Base-by-base conservation (phyloP, 1,139 yeast species). In the Zygosaccharomyces sapae region DNA sequence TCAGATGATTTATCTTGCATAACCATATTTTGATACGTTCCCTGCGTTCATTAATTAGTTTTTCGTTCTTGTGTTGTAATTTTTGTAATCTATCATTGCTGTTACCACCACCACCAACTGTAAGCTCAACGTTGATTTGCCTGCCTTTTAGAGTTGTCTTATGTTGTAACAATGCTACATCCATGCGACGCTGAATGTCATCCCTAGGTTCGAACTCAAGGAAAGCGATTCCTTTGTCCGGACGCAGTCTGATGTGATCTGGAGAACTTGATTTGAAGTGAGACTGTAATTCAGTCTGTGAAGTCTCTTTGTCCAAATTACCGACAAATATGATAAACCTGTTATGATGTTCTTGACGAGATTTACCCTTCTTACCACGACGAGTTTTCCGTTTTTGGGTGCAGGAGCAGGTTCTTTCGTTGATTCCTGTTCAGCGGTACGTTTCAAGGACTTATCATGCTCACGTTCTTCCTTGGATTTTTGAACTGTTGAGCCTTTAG, bases 31-130 rank as follows among this genome's bases (percentile, higher is more conserved):
- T 59, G 55, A 77, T 70, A 60, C 79, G 76, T 19, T 70, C 74
- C 53, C 69, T 79, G 66, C 86, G 74, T 57, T 88, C 94, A 35
- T 74, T 81, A 37, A 75, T 74, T 55, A 88, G 70, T 59, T 83
- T 83, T 44, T 79, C 85, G 65, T 90, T 89, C 74, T 92, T 90
- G 45, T 77, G 79, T 62, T 79, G 79, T 58, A 92, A 76, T 69
- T 92, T 92, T 42, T 77, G 76, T 49, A 79, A 63, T 57, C 98
- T 74, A 34, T 72, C 74, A 47, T 76, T 74, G 5, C 95, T 82
- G 66, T 90, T 90, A 44, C 98, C 98, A 38, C 98, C 98, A 41
- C 98, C 98, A 45, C 98, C 98, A 41, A 88, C 98, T 1, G 97
- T 92, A 59, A 92, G 75, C 68, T 92, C 98, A 30, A 92, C 97